These are phyloP conservation scores for Dothideomycetidae sp. DNA, from an alignment of 2,329 filamentous ascomycete genomes.

Conservation along the genomic window DNA sequence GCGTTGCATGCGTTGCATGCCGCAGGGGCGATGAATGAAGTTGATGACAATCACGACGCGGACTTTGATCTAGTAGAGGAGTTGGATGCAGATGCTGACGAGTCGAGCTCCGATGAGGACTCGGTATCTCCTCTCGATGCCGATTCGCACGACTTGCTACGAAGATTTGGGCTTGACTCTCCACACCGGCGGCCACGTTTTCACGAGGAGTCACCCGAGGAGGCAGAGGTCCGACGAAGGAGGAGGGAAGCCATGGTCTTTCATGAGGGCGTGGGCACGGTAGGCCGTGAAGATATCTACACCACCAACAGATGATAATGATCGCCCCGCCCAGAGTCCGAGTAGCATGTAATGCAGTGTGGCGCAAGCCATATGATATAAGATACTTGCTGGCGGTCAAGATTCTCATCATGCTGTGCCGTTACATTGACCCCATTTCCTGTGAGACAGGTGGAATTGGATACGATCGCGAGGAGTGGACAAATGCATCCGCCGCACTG, in stretches of 20 bases:
- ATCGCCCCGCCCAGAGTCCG: too few species aligned
- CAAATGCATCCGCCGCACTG: too few species aligned
- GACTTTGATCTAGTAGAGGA: neutral
- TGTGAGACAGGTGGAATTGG: too few species aligned
- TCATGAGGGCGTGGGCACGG: conserved; percentile 65
- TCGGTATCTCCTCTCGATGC: conserved; percentile 4
- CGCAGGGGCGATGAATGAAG: neutral
- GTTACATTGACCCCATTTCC: too few species aligned
- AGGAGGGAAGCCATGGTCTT: conserved; percentile 82
- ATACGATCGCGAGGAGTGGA: too few species aligned
- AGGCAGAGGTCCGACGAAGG: conserved; percentile 55
- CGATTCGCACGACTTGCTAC: conserved; percentile 7
- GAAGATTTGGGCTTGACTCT: conserved; percentile 13
- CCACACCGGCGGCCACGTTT: conserved; percentile 21
- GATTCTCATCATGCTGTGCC: too few species aligned
- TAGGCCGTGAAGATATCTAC: conserved; percentile 66
- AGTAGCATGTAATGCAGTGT: too few species aligned
- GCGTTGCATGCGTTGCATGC: neutral
- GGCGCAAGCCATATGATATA: too few species aligned
- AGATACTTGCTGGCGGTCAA: too few species aligned
- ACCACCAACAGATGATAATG: too few species aligned
- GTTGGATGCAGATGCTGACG: neutral
- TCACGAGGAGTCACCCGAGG: conserved; percentile 45
- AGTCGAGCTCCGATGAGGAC: neutral
- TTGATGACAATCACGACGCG: neutral